Conservation (phyloP, 148 eudicot genomes). For the Fagopyrum homotropicum region DNA sequence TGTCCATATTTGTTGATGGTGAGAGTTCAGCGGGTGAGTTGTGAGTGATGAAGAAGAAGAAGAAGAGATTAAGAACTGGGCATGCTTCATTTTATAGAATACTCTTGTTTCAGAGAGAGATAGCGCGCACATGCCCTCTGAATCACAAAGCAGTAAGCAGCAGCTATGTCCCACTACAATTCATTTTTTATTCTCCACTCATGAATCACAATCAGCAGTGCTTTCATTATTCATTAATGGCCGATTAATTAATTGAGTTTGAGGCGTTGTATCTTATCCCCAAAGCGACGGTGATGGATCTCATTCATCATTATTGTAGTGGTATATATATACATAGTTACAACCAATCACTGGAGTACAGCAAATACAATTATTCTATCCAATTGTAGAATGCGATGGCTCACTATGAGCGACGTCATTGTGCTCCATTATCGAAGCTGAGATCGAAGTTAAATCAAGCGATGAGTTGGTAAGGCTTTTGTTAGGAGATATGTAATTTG, state of each 20-base stretch:
- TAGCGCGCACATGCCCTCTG: neutral
- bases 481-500: too few species aligned
- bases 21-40: neutral
- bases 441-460: too few species aligned
- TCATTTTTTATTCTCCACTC: neutral
- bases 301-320: neutral
- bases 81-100: neutral
- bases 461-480: too few species aligned
- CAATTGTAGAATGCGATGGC: too few species aligned
- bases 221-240: neutral
- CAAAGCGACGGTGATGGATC: constrained; percentile 8
- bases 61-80: neutral
- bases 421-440: too few species aligned
- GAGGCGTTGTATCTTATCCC: neutral
- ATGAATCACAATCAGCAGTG: neutral
- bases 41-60: neutral
- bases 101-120: neutral
- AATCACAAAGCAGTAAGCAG: constrained; percentile 3
- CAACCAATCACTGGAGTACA: too few species aligned
- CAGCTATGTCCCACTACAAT: constrained; percentile 3
- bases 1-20: constrained; percentile 32
- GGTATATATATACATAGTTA: too few species aligned
- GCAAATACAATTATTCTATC: too few species aligned
- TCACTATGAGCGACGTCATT: too few species aligned
- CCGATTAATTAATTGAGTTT: neutral